Conservation (phyloP, 176 grass and related monocot species). For the Metroxylon sagu region DNA sequence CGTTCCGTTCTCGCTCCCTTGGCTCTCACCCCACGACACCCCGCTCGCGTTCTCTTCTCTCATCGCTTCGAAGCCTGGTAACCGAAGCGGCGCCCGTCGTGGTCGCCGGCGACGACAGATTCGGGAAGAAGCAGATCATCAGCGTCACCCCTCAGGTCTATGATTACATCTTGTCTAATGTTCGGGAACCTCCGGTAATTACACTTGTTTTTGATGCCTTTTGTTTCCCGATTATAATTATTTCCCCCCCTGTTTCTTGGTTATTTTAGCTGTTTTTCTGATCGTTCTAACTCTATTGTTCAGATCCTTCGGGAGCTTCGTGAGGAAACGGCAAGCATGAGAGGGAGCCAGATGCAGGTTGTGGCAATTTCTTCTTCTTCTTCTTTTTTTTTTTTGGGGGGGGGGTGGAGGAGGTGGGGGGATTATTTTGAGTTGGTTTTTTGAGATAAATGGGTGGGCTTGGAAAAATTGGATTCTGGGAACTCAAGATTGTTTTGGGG, state of each 20-base stretch:
- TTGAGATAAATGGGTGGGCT: no score
- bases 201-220: neutral
- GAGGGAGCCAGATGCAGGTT: slow-evolving; percentile 94
- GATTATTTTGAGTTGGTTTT: neutral
- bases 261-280: neutral
- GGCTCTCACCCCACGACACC: neutral
- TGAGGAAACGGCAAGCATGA: slow-evolving; percentile 71
- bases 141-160: slow-evolving; percentile 55
- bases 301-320: slow-evolving; percentile 77
- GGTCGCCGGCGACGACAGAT: slow-evolving; percentile 40
- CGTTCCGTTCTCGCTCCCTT: neutral
- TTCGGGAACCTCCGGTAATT: slow-evolving; percentile 70
- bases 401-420: no score
- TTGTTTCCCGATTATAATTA: neutral
- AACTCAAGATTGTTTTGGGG: no score
- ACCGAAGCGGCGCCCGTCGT: slow-evolving; percentile 12
- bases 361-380: neutral
- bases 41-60: neutral
- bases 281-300: neutral
- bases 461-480: no score
- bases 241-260: neutral
- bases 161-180: slow-evolving; percentile 72
- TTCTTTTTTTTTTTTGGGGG: neutral
- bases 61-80: neutral
- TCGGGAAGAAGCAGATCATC: slow-evolving; percentile 66